These are phyloP conservation scores for Cordyceps cicadae DNA, from an alignment of 2,329 filamentous ascomycete genomes.

Conservation along the genomic window DNA sequence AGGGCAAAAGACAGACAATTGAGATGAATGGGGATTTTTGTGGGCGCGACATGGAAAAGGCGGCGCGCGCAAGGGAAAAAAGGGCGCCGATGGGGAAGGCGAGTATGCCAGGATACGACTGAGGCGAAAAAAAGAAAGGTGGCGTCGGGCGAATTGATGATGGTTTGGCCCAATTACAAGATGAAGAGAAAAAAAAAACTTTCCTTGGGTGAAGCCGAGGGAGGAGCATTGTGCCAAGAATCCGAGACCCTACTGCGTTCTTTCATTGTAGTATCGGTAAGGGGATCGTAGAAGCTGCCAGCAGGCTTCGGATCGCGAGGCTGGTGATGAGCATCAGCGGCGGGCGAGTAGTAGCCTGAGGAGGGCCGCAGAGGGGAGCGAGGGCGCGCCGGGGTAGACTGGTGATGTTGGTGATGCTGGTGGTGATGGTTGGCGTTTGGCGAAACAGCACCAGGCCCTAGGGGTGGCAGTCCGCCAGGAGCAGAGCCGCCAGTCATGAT, in stretches of 20 bases:
- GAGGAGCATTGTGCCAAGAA: slow-evolving; percentile 38
- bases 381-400: background rate
- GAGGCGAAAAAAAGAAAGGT: background rate
- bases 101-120: background rate
- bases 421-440: slow-evolving; percentile 14
- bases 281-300: slow-evolving; percentile 46
- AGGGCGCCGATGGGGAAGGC: background rate
- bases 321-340: slow-evolving; percentile 21
- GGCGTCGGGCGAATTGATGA: background rate
- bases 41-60: slow-evolving; percentile 2
- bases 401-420: slow-evolving; percentile 6
- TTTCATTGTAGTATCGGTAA: slow-evolving; percentile 38
- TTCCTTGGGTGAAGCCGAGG: slow-evolving; percentile 40
- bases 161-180: slow-evolving; percentile 15
- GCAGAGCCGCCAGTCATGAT: slow-evolving; percentile 11
- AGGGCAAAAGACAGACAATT: background rate
- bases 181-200: slow-evolving; percentile 21
- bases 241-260: slow-evolving; percentile 40
- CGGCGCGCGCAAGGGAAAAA: background rate
- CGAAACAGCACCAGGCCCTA: slow-evolving; percentile 2
- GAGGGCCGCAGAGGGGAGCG: slow-evolving; percentile 36
- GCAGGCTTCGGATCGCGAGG: slow-evolving; percentile 32
- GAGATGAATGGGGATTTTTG: slow-evolving; percentile 10
- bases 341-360: slow-evolving; percentile 31
- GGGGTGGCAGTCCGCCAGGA: slow-evolving; percentile 8